Base-by-base conservation (phyloP, 495 filamentous ascomycete species). In the Talaromyces ruber region DNA sequence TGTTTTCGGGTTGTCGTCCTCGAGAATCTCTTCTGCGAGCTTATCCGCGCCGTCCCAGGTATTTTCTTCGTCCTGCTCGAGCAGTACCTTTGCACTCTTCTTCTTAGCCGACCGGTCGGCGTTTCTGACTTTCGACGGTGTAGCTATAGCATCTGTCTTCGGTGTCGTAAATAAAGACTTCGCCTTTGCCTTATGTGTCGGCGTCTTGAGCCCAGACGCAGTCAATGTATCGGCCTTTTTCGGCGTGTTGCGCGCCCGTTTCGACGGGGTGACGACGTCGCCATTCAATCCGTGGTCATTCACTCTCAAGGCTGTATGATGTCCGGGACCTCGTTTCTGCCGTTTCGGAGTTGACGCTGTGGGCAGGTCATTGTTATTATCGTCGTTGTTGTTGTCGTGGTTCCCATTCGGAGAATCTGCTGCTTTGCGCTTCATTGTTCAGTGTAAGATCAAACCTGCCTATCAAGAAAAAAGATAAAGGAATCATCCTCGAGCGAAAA, bases 61-160 rank as follows among this genome's bases (percentile, higher is more conserved):
- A 55, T 88, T 87, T 64, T 91, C 88, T n/a, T 87, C 84, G 57
- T 85, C 83, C 51, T 74, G 84, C 66, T 92, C 86, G 21, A 93
- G 85, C 6, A 95, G 70, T 6, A 84, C 82, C 52, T 86, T 82
- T 4, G 86, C 88, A 69, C 90, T 96, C 77, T 96, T 97, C 66
- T 87, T 88, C 67, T 90, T 85, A 3, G 92, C 93, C 1, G 92
- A 96, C 7, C 87, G 83, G 71, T 97, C 89, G 22, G 86, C 88
- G 66, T 87, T 90, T 59, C 81, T 82, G 51, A 79, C 76, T 67
- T 81, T 80, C 30, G 83, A 78, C 12, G 88, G 83, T 11, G 81
- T 87, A 14, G 68, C 58, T 18, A 65, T 68, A 24, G 58, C 62
- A 14, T 67, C 53, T 58, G 74, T 78, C 18, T 73, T 72, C 25